Conservation (phyloP, 805 yeast species). For the Ogataea glucozyma region DNA sequence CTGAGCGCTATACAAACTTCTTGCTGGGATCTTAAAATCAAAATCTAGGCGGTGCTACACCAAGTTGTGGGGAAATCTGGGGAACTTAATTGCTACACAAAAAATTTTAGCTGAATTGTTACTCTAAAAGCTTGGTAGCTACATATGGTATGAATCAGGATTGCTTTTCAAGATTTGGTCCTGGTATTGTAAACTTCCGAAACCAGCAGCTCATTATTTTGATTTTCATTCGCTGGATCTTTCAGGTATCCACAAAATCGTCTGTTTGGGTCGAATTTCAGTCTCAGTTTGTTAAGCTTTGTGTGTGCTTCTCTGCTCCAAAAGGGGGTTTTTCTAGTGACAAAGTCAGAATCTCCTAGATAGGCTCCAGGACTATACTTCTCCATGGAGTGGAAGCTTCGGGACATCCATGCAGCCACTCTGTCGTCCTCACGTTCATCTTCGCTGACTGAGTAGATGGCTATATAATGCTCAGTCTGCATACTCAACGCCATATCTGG, state of each 20-base stretch:
- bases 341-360: conserved; percentile 14
- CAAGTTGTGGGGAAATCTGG: too few relatives aligned
- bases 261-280: conserved; percentile 8
- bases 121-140: not conserved
- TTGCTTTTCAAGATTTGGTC: conserved; percentile 1
- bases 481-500: conserved; percentile 15
- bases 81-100: too few relatives aligned
- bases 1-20: not conserved
- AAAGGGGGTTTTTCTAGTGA: conserved; percentile 12
- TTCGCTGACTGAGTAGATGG: conserved; percentile 10
- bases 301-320: conserved; percentile 10
- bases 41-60: not conserved
- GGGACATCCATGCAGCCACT: conserved; percentile 12
- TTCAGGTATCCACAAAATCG: conserved; percentile 13
- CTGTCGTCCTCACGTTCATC: conserved; percentile 9
- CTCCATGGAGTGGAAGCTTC: conserved; percentile 10
- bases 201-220: conserved; percentile 7
- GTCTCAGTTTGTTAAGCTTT: conserved; percentile 9
- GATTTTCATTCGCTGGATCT: conserved; percentile 8
- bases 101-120: too few relatives aligned
- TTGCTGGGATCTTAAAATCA: not conserved
- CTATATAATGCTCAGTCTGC: conserved; percentile 14
- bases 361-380: conserved; percentile 14
- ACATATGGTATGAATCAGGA: not conserved
- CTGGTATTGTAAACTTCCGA: conserved; percentile 5